Evolutionary conservation across 805 yeast species (phyloP).

Genomic region (Scheffersomyces coipomensis): DNA sequence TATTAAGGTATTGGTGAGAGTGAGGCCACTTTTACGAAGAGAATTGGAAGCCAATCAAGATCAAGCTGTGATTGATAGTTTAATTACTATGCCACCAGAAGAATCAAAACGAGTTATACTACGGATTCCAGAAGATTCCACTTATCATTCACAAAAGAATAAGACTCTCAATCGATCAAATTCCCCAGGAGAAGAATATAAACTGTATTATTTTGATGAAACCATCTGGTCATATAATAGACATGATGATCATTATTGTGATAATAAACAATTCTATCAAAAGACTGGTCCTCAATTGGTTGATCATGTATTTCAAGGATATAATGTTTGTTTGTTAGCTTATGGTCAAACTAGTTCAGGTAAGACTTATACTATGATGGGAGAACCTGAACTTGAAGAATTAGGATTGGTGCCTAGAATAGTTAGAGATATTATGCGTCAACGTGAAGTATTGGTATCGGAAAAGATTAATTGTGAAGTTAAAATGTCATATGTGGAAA

Average conservation of each 20-base stretch:
- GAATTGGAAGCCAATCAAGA: slow-evolving; percentile 19
- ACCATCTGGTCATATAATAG: slow-evolving; percentile 14
- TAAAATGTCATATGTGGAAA: slow-evolving; percentile 64
- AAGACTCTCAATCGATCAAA: slow-evolving; percentile 2
- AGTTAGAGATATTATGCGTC: slow-evolving; percentile 51
- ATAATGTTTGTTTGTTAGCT: slow-evolving; percentile 41
- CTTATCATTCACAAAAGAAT: slow-evolving; percentile 11
- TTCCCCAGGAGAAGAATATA: slow-evolving; percentile 9
- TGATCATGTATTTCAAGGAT: slow-evolving; percentile 44
- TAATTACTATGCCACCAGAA: slow-evolving; percentile 30
- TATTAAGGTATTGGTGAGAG: slow-evolving; percentile 52
- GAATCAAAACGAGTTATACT: slow-evolving; percentile 18
- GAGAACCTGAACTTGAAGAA: slow-evolving; percentile 28
- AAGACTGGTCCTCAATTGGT: slow-evolving; percentile 59
- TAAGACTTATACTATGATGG: slow-evolving; percentile 45
- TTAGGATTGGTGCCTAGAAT: slow-evolving; percentile 41
- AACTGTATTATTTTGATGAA: slow-evolving; percentile 17
- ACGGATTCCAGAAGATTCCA: slow-evolving; percentile 20
- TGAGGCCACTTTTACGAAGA: slow-evolving; percentile 42
- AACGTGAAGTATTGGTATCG: slow-evolving; percentile 33
- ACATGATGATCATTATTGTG: slow-evolving; percentile 28
- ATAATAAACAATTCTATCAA: slow-evolving; percentile 52
- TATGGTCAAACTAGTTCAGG: slow-evolving; percentile 46
- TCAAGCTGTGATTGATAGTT: slow-evolving; percentile 11
- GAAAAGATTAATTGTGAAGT: slow-evolving; percentile 38